Base-by-base conservation (phyloP, 495 filamentous ascomycete species). In the Choiromyces venosus region DNA sequence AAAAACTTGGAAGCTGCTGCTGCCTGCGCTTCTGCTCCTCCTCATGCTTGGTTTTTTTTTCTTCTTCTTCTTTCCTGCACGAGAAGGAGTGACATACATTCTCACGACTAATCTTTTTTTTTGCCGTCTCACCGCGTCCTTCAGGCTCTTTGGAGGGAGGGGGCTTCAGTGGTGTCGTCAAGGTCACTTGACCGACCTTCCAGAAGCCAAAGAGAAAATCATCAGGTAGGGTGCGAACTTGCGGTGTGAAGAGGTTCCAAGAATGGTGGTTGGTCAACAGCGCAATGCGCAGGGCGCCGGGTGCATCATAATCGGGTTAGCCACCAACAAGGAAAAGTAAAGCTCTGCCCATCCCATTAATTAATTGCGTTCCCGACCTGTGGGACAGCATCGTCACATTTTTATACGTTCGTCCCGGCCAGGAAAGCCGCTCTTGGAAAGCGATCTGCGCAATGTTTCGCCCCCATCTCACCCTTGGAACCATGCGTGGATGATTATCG, bases 391-490 rank as follows among this genome's bases (percentile, higher is more conserved):
- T 77, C 75, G 69, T 77, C 75, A 77, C 74, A 77, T 77, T 77
- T 71, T 69, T 19, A 77, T 73, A 76, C 69, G 68, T 71, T 75
- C 72, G 73, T 77, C 75, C 74, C 75, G 75, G 75, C 56, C 66
- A 77, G 75, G 74, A 46, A 77, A 67, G 37, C 75, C 76, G 76
- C 74, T 77, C 75, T 77, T 74, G 75, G 75, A 77, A 77, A 76
- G 70, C 75, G 75, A 77, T 77, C 75, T 77, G 75, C 75, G 70
- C 74, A 65, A 73, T 77, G 74, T 77, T 77, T 77, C 75, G 75
- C 75, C 75, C 75, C 75, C 75, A 77, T 77, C 75, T 77, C 75
- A 77, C 75, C 75, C 69, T 77, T 77, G 69, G 74, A 77, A 77
- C 76, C 75, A 73, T 77, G 75, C 73, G 70, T 74, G 75, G 75